Evolutionary conservation across 1,284 basidiomycete species (phyloP).

Genomic region (Abortiporus biennis): DNA sequence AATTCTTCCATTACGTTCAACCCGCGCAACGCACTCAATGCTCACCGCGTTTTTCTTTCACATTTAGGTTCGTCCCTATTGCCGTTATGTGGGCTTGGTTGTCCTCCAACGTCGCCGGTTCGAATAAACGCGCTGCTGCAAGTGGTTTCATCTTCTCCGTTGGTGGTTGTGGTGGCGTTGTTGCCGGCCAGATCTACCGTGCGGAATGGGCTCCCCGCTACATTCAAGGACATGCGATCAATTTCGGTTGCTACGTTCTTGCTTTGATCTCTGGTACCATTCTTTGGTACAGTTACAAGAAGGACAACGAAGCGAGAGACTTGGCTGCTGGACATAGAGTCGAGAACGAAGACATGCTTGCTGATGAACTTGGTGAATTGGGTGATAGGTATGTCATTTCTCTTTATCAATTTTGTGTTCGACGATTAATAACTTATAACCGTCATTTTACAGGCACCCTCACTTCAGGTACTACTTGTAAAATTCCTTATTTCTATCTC

Average conservation of each 20-base stretch:
- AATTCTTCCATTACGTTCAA: too few relatives aligned
- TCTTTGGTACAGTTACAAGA: slow-evolving; percentile 23
- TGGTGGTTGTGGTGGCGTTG: slow-evolving; percentile 24
- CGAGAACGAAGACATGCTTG: slow-evolving; percentile 17
- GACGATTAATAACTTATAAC: not conserved
- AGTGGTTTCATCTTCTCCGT: slow-evolving; percentile 23
- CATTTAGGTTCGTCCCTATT: slow-evolving; percentile 27
- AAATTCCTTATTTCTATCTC: not conserved
- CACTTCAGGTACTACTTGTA: slow-evolving; percentile 23
- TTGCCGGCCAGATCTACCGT: slow-evolving; percentile 25
- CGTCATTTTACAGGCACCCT: slow-evolving; percentile 17
- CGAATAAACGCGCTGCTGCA: slow-evolving; percentile 25
- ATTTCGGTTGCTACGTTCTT: slow-evolving; percentile 22
- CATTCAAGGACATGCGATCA: slow-evolving; percentile 26
- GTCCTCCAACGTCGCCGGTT: slow-evolving; percentile 22
- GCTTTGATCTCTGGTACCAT: slow-evolving; percentile 19
- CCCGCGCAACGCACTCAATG: too few relatives aligned
- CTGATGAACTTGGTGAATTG: slow-evolving; percentile 23
- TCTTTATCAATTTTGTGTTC: not conserved
- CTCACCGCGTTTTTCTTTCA: too few relatives aligned
- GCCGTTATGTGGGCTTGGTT: slow-evolving; percentile 26
- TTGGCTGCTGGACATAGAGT: slow-evolving; percentile 12
- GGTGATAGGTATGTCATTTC: slow-evolving; percentile 22
- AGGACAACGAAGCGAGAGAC: slow-evolving; percentile 20
- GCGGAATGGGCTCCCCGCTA: slow-evolving; percentile 27